Evolutionary conservation across 2,329 filamentous ascomycete genomes (phyloP), one percentile per base, ranked within the genome.

Genomic region (Seiridium unicorne): DNA sequence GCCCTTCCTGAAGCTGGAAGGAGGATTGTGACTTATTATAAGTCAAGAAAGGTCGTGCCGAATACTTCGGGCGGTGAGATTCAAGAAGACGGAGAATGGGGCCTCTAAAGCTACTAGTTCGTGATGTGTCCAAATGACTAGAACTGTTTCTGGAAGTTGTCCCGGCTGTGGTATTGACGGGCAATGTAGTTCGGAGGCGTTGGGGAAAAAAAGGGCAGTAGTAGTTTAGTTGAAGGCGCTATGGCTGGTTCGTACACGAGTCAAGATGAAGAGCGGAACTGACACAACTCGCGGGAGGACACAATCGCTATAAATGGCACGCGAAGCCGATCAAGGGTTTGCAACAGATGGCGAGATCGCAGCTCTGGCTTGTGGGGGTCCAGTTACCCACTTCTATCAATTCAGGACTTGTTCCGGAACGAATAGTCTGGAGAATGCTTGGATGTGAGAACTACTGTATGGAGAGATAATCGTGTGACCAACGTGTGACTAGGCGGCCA

Each of bases 341-440:
- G 55, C 46, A 44, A 58, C 11, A 51, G 55, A 58, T 26, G 46
- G 49, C 49, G 32, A 58, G 47, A 40, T 58, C 55, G 44, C 55
- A 51, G 34, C 44, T 58, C 51, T 49, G 35, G n/a, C 35, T 46
- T 38, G 55, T 58, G 55, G 55, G 55, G 55, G 47, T 42, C 46
- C 32, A 49, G 55, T 38, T 49, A 51, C 51, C 55, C 55, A 58
- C 55, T 58, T 51, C 44, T 57, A 32, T 44, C 55, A 48, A 8
- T 57, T 57, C 32, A 38, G 32, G 44, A 34, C 34, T 36, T n/a
- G 55, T 44, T 57, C 44, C 44, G 55, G 48, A 11, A 42, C 31
- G 55, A 47, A 36, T 36, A 47, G 35, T 48, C 42, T 57, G 55
- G 42, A 57, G 32, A 57, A 47, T 26, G 32, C 18, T 32, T 26